Evolutionary conservation across 164 flowering plant genomes (phyloP).

Genomic region (Kalanchoe fedtschenkoi): DNA sequence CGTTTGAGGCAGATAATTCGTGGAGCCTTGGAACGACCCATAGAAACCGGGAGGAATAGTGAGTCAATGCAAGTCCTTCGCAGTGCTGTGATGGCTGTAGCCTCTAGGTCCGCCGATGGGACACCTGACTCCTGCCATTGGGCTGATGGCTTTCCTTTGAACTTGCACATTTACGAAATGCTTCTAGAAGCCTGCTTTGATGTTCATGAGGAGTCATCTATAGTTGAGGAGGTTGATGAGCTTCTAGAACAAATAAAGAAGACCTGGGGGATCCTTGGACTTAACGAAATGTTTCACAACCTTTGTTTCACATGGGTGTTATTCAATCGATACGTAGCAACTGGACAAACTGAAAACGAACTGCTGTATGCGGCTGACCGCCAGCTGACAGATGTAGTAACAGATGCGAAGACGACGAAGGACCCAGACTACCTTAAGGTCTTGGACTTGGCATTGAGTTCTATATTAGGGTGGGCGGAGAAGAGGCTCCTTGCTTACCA

Average conservation of each 20-base stretch:
- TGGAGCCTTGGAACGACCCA: slow-evolving; percentile 49
- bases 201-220: slow-evolving; percentile 41
- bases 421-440: slow-evolving; percentile 60
- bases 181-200: slow-evolving; percentile 88
- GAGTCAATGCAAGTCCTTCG: slow-evolving; percentile 70
- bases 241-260: slow-evolving; percentile 79
- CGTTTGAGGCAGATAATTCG: slow-evolving; percentile 53
- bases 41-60: slow-evolving; percentile 72
- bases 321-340: slow-evolving; percentile 53
- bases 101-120: slow-evolving; percentile 63
- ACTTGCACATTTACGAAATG: slow-evolving; percentile 60
- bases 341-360: slow-evolving; percentile 63
- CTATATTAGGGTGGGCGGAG: slow-evolving; percentile 79
- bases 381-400: slow-evolving; percentile 63
- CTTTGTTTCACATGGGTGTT: slow-evolving; percentile 86
- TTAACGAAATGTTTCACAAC: slow-evolving; percentile 69
- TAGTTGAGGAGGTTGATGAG: slow-evolving; percentile 84
- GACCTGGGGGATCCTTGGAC: slow-evolving; percentile 80
- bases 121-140: slow-evolving; percentile 63
- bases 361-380: slow-evolving; percentile 59
- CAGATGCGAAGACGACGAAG: slow-evolving; percentile 60
- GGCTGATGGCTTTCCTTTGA: slow-evolving; percentile 91
- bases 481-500: slow-evolving; percentile 80
- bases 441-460: slow-evolving; percentile 51
- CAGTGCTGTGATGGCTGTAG: slow-evolving; percentile 57